A percentile compares a stretch with the other conserved stretches of the same genome.
phyloP scores from a whole-genome alignment of 352 stramenopile species.

The Phytophthora quininea region DNA sequence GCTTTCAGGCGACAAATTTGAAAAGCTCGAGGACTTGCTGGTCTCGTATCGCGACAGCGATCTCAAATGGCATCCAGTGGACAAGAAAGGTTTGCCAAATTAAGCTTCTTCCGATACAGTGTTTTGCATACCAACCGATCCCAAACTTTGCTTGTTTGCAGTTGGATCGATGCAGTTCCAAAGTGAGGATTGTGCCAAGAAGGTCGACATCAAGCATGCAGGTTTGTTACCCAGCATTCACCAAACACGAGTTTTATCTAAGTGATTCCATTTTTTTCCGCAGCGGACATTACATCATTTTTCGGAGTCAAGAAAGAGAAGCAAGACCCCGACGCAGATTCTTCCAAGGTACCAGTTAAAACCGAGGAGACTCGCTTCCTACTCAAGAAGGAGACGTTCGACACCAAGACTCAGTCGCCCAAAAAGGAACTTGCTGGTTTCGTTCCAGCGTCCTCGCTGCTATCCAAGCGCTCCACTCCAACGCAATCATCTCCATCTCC shows the following conservation, averaged over 20 bases:
- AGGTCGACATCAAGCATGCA: slow-evolving; percentile 78
- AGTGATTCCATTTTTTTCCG: neutral
- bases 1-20: slow-evolving; percentile 71
- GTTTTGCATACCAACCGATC: neutral
- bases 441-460: slow-evolving; percentile 49
- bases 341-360: slow-evolving; percentile 20
- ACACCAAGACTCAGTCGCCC: slow-evolving; percentile 15
- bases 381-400: slow-evolving; percentile 27
- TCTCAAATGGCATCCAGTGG: slow-evolving; percentile 80
- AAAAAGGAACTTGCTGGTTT: slow-evolving; percentile 33
- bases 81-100: slow-evolving; percentile 65
- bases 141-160: slow-evolving; percentile 23
- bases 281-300: slow-evolving; percentile 77
- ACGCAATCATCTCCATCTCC: slow-evolving; percentile 4
- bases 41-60: slow-evolving; percentile 51
- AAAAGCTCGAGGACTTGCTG: slow-evolving; percentile 59
- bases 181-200: slow-evolving; percentile 72
- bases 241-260: too few relatives aligned
- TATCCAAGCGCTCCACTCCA: slow-evolving; percentile 39
- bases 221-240: slow-evolving; percentile 20
- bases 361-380: neutral
- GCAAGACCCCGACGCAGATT: slow-evolving; percentile 22
- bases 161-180: slow-evolving; percentile 82
- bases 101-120: neutral
- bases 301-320: slow-evolving; percentile 55